These are phyloP conservation scores for Aciculoconidium aculeatum DNA, from an alignment of 805 yeast species.

Conservation along the genomic window DNA sequence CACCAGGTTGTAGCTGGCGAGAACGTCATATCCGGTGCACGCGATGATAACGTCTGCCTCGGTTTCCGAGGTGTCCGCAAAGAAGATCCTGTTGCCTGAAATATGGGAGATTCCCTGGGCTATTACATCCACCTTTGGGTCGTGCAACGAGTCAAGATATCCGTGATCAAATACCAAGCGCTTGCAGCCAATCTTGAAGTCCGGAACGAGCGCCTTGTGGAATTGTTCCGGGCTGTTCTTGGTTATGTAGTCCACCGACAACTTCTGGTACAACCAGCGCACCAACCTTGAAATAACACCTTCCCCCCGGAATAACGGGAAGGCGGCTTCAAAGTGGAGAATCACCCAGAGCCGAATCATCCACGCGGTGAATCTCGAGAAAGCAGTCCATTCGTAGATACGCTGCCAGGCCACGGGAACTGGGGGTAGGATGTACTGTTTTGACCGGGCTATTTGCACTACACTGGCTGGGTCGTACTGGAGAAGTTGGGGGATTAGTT, in stretches of 20 bases:
- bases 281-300: conserved; percentile 19
- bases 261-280: conserved; percentile 18
- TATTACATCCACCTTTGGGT: conserved; percentile 22
- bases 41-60: conserved; percentile 36
- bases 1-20: conserved; percentile 12
- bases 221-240: conserved; percentile 24
- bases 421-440: conserved; percentile 35
- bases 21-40: conserved; percentile 35
- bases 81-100: conserved; percentile 23
- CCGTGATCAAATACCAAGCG: conserved; percentile 31
- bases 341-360: conserved; percentile 22
- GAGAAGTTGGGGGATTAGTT: conserved; percentile 31
- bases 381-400: no score
- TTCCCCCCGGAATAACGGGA: conserved; percentile 29
- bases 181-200: conserved; percentile 36
- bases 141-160: conserved; percentile 27
- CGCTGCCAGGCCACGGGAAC: no score
- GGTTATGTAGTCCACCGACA: conserved; percentile 20
- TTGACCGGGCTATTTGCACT: conserved; percentile 28
- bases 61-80: conserved; percentile 20
- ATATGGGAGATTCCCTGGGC: conserved; percentile 17
- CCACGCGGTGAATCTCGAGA: conserved; percentile 11
- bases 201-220: conserved; percentile 29
- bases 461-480: conserved; percentile 19
- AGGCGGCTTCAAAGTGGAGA: conserved; percentile 24